Evolutionary conservation across 2,329 filamentous ascomycete genomes (phyloP).

Genomic region (Camillea tinctor): DNA sequence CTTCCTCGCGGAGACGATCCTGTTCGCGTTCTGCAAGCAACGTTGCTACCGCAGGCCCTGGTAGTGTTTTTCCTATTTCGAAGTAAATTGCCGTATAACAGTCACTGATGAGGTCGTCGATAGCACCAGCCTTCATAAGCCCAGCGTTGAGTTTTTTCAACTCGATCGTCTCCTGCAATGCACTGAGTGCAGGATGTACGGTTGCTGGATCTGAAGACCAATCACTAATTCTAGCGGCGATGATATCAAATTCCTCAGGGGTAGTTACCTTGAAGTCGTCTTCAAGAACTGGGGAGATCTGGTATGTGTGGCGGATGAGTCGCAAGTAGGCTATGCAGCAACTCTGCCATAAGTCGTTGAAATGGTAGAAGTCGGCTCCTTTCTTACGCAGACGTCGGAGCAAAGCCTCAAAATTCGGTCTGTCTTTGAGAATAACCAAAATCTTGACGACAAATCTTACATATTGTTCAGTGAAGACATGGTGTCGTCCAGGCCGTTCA

Average conservation of each 20-base stretch:
- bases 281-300: conserved; percentile 46
- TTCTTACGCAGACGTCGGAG: conserved; percentile 79
- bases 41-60: conserved; percentile 46
- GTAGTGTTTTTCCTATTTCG: conserved; percentile 61
- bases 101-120: conserved; percentile 93
- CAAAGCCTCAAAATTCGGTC: conserved; percentile 72
- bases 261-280: conserved; percentile 55
- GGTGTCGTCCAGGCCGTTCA: conserved; percentile 79
- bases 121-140: conserved; percentile 78
- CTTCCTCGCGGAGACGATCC: conserved; percentile 37
- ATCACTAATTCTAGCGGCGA: conserved; percentile 53
- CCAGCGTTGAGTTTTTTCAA: conserved; percentile 75
- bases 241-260: conserved; percentile 57
- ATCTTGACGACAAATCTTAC: conserved; percentile 77
- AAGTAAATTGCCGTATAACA: conserved; percentile 78
- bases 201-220: conserved; percentile 47
- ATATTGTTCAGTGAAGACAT: conserved; percentile 88
- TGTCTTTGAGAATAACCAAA: conserved; percentile 72
- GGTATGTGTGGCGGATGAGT: conserved; percentile 49
- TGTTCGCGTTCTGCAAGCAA: conserved; percentile 45
- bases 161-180: conserved; percentile 58
- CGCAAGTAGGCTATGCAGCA: conserved; percentile 54
- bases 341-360: conserved; percentile 58
- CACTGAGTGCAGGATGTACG: conserved; percentile 46
- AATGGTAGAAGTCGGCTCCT: conserved; percentile 70